Conservation (phyloP, 495 filamentous ascomycete genomes). For the Penicillium lagena region DNA sequence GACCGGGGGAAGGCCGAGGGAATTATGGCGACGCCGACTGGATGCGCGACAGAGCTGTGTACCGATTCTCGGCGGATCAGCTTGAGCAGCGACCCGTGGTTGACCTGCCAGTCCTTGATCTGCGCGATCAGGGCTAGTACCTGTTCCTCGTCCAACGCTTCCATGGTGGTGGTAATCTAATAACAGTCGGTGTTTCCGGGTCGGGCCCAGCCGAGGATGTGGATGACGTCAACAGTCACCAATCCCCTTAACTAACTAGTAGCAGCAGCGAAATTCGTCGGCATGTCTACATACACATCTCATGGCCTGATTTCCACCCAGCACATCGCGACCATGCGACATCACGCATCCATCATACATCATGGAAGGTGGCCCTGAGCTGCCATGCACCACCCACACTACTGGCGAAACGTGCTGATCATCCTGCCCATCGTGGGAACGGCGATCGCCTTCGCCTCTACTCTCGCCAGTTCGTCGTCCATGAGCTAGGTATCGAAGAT, state of each 20-base stretch:
- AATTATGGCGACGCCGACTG: constrained; percentile 75
- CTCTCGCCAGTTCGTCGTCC: constrained; percentile 2
- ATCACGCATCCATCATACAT: no score
- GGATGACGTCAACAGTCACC: no score
- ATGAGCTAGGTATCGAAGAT: constrained; percentile 9
- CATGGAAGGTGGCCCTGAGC: no score
- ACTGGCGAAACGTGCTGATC: constrained; percentile 12
- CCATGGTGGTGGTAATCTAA: no score
- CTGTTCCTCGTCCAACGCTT: background rate
- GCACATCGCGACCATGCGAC: no score
- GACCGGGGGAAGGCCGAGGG: constrained; percentile 69
- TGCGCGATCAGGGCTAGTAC: background rate
- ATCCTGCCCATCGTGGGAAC: constrained; percentile 10
- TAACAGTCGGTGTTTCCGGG: background rate
- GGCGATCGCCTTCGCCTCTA: constrained; percentile 13
- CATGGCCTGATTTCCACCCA: no score
- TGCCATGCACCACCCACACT: background rate
- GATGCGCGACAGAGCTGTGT: constrained; percentile 56
- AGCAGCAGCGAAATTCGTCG: no score
- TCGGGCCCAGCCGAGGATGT: background rate
- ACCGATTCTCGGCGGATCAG: constrained; percentile 49
- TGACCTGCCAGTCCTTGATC: constrained; percentile 67
- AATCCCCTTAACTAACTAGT: no score
- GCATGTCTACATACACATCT: no score
- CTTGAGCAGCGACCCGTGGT: constrained; percentile 73